phyloP scores from a whole-genome alignment of 257 asterid genomes.

The Mentha longifolia region DNA sequence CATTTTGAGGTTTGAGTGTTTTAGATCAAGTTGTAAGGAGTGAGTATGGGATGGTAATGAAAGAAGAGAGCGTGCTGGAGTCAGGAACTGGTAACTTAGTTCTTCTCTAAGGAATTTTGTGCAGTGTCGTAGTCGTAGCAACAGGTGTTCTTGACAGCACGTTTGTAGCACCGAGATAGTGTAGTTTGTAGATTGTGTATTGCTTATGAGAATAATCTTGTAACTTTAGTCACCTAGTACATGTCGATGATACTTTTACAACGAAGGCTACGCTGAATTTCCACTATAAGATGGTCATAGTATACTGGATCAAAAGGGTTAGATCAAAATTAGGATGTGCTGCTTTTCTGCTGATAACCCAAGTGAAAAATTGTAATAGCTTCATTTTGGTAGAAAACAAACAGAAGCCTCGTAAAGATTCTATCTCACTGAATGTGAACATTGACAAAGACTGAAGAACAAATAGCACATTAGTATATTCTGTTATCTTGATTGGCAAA shows the following conservation, averaged over 20 bases:
- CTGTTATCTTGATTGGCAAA: constrained; percentile 1
- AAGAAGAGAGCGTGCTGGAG: constrained; percentile 10
- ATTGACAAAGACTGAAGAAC: not conserved
- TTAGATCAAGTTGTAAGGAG: not conserved
- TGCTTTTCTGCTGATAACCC: not conserved
- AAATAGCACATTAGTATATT: not conserved
- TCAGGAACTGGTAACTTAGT: not conserved
- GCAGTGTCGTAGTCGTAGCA: constrained; percentile 4
- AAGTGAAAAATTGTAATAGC: not conserved
- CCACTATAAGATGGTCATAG: not conserved
- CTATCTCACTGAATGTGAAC: not conserved
- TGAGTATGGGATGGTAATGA: not conserved
- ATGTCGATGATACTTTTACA: not conserved
- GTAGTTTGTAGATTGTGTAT: not conserved
- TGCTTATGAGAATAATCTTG: not conserved
- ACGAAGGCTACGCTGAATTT: not conserved
- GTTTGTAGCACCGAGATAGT: constrained; percentile 2
- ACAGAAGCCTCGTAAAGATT: not conserved
- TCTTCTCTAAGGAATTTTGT: constrained; percentile 11
- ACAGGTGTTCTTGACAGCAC: not conserved
- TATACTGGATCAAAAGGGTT: not conserved
- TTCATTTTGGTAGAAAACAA: not conserved
- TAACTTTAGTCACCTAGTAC: not conserved
- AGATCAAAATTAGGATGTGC: not conserved
- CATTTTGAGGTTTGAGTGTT: constrained; percentile 2